phyloP scores from a whole-genome alignment of 768 basidiomycete species.

The Tricholoma matsutake region DNA sequence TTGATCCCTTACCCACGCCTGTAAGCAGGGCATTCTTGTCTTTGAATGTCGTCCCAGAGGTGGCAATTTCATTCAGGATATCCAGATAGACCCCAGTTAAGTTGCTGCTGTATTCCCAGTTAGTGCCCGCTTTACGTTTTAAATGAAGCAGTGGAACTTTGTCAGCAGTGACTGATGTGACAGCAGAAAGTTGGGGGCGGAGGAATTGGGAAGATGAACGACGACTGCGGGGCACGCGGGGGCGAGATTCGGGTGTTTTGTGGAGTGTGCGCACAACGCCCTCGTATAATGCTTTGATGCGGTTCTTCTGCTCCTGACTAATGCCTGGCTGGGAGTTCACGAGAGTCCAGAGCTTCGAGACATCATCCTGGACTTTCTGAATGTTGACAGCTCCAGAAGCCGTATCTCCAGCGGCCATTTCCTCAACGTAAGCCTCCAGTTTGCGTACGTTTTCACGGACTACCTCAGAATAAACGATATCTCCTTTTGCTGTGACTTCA shows the following conservation, averaged over 20 bases:
- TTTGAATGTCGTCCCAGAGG: conserved; percentile 97
- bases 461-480: conserved; percentile 93
- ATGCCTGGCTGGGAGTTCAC: conserved; percentile 98
- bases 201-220: conserved; percentile 97
- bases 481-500: conserved; percentile 89
- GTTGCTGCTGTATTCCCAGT: conserved; percentile 98
- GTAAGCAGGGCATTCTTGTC: conserved; percentile 99
- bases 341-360: conserved; percentile 94
- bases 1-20: conserved; percentile 96
- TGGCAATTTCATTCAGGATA: conserved; percentile 96
- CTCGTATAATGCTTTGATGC: conserved; percentile 92
- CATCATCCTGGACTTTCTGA: conserved; percentile 97
- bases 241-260: conserved; percentile 63
- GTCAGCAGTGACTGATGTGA: conserved; percentile 73
- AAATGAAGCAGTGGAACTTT: conserved; percentile 93
- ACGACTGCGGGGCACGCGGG: conserved; percentile 63
- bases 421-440: conserved; percentile 94
- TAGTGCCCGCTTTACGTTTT: conserved; percentile 92
- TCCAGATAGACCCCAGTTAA: conserved; percentile 95
- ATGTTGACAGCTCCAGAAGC: conserved; percentile 84
- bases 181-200: conserved; percentile 78
- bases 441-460: conserved; percentile 96
- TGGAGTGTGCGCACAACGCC: conserved; percentile 93
- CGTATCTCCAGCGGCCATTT: conserved; percentile 96
- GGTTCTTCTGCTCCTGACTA: conserved; percentile 93